phyloP scores from a whole-genome alignment of 1,284 basidiomycete species.

The Ustilago curta region DNA sequence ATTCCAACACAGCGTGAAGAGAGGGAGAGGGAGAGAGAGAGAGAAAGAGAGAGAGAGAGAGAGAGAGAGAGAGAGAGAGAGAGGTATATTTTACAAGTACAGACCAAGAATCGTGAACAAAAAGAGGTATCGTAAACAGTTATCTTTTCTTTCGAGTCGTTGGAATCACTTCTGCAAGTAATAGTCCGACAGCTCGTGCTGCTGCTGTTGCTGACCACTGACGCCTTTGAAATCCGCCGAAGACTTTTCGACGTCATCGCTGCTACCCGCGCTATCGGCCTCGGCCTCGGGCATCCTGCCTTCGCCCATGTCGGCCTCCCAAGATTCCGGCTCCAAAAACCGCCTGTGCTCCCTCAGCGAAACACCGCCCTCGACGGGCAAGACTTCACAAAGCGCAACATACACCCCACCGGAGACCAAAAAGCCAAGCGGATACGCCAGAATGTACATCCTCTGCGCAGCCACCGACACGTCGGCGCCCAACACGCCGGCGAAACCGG shows the following conservation, averaged over 20 bases:
- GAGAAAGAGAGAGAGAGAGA: too few relatives aligned
- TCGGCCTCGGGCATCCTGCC: not conserved
- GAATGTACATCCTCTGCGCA: constrained; percentile 66
- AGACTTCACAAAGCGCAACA: constrained; percentile 53
- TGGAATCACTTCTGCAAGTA: constrained; percentile 41
- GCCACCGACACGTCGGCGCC: constrained; percentile 60
- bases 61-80: too few relatives aligned
- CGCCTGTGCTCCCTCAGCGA: constrained; percentile 24
- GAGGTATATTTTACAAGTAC: too few relatives aligned
- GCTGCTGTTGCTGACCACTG: constrained; percentile 7
- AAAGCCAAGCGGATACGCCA: constrained; percentile 69
- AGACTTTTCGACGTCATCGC: constrained; percentile 38
- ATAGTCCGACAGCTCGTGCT: constrained; percentile 32
- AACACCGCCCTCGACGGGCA: constrained; percentile 34
- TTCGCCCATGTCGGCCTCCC: constrained; percentile 50
- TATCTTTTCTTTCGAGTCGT: not conserved
- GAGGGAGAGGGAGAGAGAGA: too few relatives aligned
- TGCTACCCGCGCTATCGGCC: not conserved
- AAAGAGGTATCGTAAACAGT: too few relatives aligned
- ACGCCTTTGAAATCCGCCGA: constrained; percentile 18
- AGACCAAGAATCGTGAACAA: too few relatives aligned
- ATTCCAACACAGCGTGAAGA: too few relatives aligned
- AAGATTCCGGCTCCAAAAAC: constrained; percentile 49
- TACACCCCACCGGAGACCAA: constrained; percentile 64
- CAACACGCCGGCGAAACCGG: constrained; percentile 75